A percentile compares a stretch with the other conserved stretches of the same genome.
Evolutionary conservation across 1,139 yeast species (phyloP).

Genomic region (Lizanozyma gosingica): DNA sequence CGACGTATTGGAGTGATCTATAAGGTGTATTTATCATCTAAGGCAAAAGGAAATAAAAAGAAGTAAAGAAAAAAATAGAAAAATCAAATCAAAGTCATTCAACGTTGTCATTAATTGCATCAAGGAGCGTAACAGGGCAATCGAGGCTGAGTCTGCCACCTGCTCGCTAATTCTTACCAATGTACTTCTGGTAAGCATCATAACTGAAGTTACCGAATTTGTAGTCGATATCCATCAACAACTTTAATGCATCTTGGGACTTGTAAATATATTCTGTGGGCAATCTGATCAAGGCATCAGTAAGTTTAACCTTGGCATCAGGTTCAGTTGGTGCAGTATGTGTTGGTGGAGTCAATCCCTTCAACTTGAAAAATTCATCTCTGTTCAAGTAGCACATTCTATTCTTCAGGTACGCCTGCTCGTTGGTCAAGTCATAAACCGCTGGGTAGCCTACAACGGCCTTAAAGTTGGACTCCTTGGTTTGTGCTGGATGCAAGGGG

Average conservation of each 20-base stretch:
- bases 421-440: slow-evolving; percentile 38
- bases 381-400: slow-evolving; percentile 1
- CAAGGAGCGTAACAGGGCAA: slow-evolving; percentile 9
- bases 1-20: slow-evolving; percentile 14
- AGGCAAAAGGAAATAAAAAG: slow-evolving; percentile 17
- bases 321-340: background rate
- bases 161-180: slow-evolving; percentile 21
- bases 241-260: slow-evolving; percentile 53
- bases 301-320: slow-evolving; percentile 9
- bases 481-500: slow-evolving; percentile 40
- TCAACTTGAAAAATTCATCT: background rate
- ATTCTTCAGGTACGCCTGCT: slow-evolving; percentile 22
- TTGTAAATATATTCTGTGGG: slow-evolving; percentile 49
- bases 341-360: background rate
- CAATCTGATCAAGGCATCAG: slow-evolving; percentile 32
- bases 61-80: slow-evolving; percentile 12
- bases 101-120: background rate
- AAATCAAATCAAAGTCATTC: too few relatives aligned
- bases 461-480: slow-evolving; percentile 37
- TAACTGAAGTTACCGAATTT: slow-evolving; percentile 51
- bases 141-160: slow-evolving; percentile 14
- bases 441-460: slow-evolving; percentile 41
- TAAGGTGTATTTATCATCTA: slow-evolving; percentile 23
- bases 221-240: slow-evolving; percentile 54
- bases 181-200: slow-evolving; percentile 41